phyloP scores from a whole-genome alignment of 371 early-diverging fungal genomes.

The Rhizopus delemar region DNA sequence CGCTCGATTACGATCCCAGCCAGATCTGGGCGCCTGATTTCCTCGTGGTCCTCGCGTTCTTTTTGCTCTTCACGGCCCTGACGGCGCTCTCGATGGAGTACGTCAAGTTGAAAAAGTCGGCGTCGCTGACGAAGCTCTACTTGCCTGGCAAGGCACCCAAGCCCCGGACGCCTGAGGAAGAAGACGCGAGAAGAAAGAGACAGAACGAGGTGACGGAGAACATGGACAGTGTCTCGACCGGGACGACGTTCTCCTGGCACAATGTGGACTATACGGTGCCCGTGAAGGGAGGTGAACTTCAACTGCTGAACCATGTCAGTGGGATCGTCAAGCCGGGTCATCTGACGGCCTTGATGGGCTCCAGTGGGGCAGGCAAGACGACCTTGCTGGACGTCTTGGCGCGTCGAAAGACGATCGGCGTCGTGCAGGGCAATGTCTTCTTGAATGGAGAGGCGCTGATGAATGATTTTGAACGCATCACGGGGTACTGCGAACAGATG shows the following conservation, averaged over 20 bases:
- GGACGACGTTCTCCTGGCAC: slow-evolving; percentile 60
- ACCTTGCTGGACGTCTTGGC: slow-evolving; percentile 83
- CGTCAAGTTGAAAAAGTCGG: slow-evolving; percentile 40
- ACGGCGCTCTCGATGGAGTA: slow-evolving; percentile 51
- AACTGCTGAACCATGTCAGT: slow-evolving; percentile 49
- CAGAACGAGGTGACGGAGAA: slow-evolving; percentile 28
- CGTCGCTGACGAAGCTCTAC: slow-evolving; percentile 51
- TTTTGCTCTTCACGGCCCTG: slow-evolving; percentile 43
- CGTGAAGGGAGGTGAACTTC: slow-evolving; percentile 52
- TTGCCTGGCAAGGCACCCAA: slow-evolving; percentile 36
- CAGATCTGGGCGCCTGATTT: slow-evolving; percentile 42
- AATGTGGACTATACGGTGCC: slow-evolving; percentile 58
- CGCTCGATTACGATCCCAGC: slow-evolving; percentile 39
- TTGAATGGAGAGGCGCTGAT: slow-evolving; percentile 55
- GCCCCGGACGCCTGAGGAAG: slow-evolving; percentile 26
- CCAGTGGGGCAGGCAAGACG: slow-evolving; percentile 88
- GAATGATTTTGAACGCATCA: slow-evolving; percentile 68
- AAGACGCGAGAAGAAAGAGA: slow-evolving; percentile 24
- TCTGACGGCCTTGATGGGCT: slow-evolving; percentile 80
- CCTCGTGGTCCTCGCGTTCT: slow-evolving; percentile 32
- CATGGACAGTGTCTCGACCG: slow-evolving; percentile 39
- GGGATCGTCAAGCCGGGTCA: slow-evolving; percentile 65
- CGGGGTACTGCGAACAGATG: slow-evolving; percentile 82
- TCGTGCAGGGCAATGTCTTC: slow-evolving; percentile 65
- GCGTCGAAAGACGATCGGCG: slow-evolving; percentile 77